Conservation (phyloP, 768 basidiomycete species). For the Gyrodon lividus region DNA sequence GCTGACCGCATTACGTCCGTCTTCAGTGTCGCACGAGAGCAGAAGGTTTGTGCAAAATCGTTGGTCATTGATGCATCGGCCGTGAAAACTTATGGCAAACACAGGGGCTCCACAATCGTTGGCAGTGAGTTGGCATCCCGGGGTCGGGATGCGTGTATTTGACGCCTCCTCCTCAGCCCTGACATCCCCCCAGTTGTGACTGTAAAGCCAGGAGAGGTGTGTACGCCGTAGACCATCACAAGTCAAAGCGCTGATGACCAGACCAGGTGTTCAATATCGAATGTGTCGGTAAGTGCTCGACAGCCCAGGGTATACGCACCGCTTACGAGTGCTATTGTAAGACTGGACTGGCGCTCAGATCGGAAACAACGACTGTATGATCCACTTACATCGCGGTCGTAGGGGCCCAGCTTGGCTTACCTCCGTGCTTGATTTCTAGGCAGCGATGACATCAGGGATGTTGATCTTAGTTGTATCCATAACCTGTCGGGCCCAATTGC, state of each 20-base stretch:
- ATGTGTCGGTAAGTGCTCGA: constrained; percentile 51
- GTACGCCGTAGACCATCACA: neutral
- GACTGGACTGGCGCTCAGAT: constrained; percentile 83
- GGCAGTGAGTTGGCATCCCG: constrained; percentile 53
- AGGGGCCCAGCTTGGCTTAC: neutral
- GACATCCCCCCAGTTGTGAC: constrained; percentile 62
- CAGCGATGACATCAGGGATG: constrained; percentile 65
- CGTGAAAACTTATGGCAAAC: neutral
- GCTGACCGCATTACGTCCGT: neutral
- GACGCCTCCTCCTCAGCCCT: constrained; percentile 38
- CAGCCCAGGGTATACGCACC: neutral
- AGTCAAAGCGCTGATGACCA: neutral
- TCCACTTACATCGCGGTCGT: neutral
- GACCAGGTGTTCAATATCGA: constrained; percentile 65
- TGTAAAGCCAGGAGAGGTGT: constrained; percentile 60
- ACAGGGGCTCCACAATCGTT: constrained; percentile 68
- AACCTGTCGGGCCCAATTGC: constrained; percentile 77
- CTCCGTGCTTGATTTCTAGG: constrained; percentile 29
- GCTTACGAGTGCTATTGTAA: constrained; percentile 21
- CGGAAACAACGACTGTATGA: constrained; percentile 69
- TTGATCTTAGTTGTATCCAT: constrained; percentile 66
- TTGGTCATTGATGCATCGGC: neutral
- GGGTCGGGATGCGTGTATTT: neutral
- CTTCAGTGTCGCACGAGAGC: constrained; percentile 46
- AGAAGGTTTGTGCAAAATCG: constrained; percentile 45